Evolutionary conservation across 371 early-diverging fungal genomes (phyloP).

Genomic region (Rhizomucor pusillus): DNA sequence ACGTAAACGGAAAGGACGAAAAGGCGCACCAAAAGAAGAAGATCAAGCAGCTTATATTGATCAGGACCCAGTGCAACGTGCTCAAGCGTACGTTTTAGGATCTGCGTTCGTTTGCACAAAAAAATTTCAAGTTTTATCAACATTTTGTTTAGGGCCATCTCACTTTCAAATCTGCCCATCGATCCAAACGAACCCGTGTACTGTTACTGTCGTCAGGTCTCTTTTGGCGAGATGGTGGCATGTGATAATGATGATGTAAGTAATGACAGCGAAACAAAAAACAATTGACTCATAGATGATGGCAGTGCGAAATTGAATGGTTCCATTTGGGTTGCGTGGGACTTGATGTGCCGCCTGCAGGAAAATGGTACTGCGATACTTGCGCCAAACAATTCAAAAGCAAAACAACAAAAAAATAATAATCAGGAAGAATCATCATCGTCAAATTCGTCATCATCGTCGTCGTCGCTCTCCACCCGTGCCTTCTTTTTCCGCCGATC

Average conservation of each 20-base stretch:
- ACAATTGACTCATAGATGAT: slow-evolving; percentile 2
- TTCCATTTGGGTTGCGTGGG: slow-evolving; percentile 94
- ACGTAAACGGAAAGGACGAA: slow-evolving; percentile 18
- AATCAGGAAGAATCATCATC: slow-evolving; percentile 1
- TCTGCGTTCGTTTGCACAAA: background rate
- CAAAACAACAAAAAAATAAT: slow-evolving; percentile 45
- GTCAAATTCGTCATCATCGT: slow-evolving; percentile 1
- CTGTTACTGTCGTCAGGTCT: slow-evolving; percentile 93
- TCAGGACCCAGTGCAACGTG: slow-evolving; percentile 33
- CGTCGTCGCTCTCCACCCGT: background rate
- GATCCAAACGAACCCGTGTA: slow-evolving; percentile 96
- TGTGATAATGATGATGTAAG: slow-evolving; percentile 90
- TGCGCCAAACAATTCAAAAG: slow-evolving; percentile 57
- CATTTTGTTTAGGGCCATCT: slow-evolving; percentile 24
- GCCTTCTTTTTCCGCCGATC: slow-evolving; percentile 23
- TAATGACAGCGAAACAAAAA: background rate
- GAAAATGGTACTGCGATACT: slow-evolving; percentile 90
- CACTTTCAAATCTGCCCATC: slow-evolving; percentile 72
- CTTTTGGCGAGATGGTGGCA: slow-evolving; percentile 97
- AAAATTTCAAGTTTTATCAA: slow-evolving; percentile 2
- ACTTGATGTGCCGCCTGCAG: slow-evolving; percentile 76
- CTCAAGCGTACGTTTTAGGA: slow-evolving; percentile 31
- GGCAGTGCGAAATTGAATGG: slow-evolving; percentile 91
- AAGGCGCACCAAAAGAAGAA: slow-evolving; percentile 8
- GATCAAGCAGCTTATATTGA: slow-evolving; percentile 23